Base-by-base conservation (phyloP, 495 filamentous ascomycete genomes). In the Barbatosphaeria neglecta region DNA sequence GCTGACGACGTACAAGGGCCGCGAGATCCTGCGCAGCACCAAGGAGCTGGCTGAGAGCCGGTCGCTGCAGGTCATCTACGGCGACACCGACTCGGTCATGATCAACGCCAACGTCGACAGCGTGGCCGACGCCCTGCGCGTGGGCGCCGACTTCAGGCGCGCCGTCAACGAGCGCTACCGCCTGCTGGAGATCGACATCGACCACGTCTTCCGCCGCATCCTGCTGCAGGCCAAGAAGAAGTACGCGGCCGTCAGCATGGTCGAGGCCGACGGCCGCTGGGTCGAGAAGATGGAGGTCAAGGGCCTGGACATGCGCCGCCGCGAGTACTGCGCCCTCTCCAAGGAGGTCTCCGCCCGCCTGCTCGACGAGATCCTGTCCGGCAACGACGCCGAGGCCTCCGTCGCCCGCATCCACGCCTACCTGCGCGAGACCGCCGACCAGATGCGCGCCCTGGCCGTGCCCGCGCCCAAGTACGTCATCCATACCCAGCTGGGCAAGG, bases 1-100 rank as follows among this genome's bases (percentile, higher is more conserved):
- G 67, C 86, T 98, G 56, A 97, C 87, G 4, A 98, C 92, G 8
- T 93, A 80, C 67, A 97, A 97, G 59, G 92, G 92, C 43, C 90
- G 92, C 70, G 93, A 98, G 69, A 95, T 98, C 76, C 77, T 98
- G 27, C 77, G 84, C 45, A 90, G 84, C 57, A 98, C 92, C 46
- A 97, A 95, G 64, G 88, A 93, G 22, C 74, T 98, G 31, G 92
- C 90, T 1, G 90, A 97, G 62, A 84, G 78, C 47, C 89, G 83
- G 42, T 78, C 84, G 33, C 75, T 98, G 40, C 81, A 85, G 50
- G 92, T 98, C 61, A 95, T 98, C 47, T 98, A 98, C 59, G 92
- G 92, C 66, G 92, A 98, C 67, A 98, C 92, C 19, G 92, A 98
- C 62, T 98, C 92, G 19, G 92, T 98, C 66, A 98, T 98, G 92